Evolutionary conservation across 2,329 filamentous ascomycete species (phyloP).

Genomic region (Zymoseptoria tritici): DNA sequence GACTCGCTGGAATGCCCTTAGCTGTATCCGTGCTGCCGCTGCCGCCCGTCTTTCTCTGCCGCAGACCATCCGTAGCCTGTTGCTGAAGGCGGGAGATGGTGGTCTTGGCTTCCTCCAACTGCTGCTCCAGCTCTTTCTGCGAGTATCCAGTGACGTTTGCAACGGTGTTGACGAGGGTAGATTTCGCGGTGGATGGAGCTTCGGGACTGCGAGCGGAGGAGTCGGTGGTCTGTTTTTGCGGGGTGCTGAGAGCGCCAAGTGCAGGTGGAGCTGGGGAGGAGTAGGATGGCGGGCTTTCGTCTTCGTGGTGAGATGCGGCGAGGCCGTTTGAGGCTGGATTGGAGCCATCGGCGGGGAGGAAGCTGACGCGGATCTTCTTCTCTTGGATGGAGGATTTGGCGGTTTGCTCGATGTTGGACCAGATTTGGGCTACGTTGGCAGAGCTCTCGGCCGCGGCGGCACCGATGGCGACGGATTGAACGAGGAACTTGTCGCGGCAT

Average conservation of each 20-base stretch:
- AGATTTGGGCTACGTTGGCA: constrained; percentile 67
- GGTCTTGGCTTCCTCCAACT: constrained; percentile 68
- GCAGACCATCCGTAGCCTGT: constrained; percentile 59
- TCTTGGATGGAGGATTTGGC: constrained; percentile 76
- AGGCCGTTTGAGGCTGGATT: constrained; percentile 21
- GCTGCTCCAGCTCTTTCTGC: constrained; percentile 59
- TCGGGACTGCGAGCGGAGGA: constrained; percentile 30
- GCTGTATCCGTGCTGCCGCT: constrained; percentile 10
- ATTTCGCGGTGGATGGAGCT: constrained; percentile 25
- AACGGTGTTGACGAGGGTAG: constrained; percentile 34
- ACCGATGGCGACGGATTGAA: constrained; percentile 81
- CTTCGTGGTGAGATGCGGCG: constrained; percentile 19
- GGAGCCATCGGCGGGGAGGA: constrained; percentile 58
- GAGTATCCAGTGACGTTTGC: constrained; percentile 45
- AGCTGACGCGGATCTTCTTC: constrained; percentile 90
- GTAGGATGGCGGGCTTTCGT: constrained; percentile 46
- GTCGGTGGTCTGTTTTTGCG: constrained; percentile 28
- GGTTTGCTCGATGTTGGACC: constrained; percentile 63
- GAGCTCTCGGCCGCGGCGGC: constrained; percentile 69
- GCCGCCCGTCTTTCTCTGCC: constrained; percentile 61
- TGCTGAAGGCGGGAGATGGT: constrained; percentile 62
- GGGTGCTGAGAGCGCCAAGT: constrained; percentile 37
- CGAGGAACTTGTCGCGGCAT: constrained; percentile 96
- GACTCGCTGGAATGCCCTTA: constrained; percentile 13
- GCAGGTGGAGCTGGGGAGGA: constrained; percentile 44